Conservation (phyloP, 2,329 filamentous ascomycete genomes). For the Curvularia eragrostidis region DNA sequence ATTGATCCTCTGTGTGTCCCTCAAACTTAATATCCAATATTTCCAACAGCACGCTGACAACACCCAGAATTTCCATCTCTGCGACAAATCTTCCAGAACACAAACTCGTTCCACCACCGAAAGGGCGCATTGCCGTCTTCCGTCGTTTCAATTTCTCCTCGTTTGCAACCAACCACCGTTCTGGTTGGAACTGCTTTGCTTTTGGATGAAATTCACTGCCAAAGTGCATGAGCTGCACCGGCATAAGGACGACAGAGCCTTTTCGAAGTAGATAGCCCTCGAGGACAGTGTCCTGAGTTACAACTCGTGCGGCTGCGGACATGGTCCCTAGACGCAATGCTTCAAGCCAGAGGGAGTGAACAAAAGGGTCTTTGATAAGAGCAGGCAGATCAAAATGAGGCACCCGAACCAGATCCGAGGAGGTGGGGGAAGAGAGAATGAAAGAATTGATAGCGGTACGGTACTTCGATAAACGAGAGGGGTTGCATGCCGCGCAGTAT, state of each 20-base stretch:
- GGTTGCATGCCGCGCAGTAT: neutral
- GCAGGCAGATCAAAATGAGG: neutral
- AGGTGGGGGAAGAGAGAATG: neutral
- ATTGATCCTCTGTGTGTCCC: neutral
- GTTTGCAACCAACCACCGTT: neutral
- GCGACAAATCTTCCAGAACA: constrained; percentile 3
- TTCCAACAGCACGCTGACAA: neutral
- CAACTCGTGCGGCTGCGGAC: constrained; percentile 2
- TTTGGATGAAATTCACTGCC: neutral
- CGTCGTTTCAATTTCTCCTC: neutral
- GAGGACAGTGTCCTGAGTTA: neutral
- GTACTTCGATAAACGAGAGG: neutral
- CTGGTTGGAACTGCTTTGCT: neutral
- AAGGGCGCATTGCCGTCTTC: constrained; percentile 2
- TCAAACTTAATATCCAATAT: constrained; percentile 1
- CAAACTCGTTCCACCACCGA: neutral
- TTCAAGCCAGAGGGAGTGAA: neutral
- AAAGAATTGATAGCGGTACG: neutral
- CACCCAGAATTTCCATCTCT: constrained; percentile 1
- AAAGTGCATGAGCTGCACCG: constrained; percentile 1
- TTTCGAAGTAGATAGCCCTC: constrained; percentile 1
- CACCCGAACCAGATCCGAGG: neutral
- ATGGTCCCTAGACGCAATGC: neutral
- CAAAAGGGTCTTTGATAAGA: neutral
- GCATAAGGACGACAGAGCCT: constrained; percentile 1